Evolutionary conservation across 352 stramenopile species (phyloP), one percentile per base, ranked within the genome.

Genomic region (Phytopythium montanum): DNA sequence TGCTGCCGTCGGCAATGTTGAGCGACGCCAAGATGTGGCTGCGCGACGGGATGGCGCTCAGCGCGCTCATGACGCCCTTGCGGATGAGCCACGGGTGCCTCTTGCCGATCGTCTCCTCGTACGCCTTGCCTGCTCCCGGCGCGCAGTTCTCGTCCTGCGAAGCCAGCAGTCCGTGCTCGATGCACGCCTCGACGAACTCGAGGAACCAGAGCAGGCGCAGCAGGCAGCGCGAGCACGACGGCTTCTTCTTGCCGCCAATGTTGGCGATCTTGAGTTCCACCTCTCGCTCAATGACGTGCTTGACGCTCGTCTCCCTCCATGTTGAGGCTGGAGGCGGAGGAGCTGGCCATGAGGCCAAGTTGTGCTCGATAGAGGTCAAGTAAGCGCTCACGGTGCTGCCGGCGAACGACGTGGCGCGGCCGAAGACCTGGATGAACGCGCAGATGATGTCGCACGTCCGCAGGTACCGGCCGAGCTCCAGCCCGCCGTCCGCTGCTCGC

Each of bases 41-140:
- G 25, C 81, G 76, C 39, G 71, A 71, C 14, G 85, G 85, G 33
- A 91, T 80, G 26, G 85, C 81, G 7, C 74, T 69, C 26, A 94
- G 54, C 19, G 85, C 85, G 41, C 74, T 89, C 64, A 82, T 88
- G 29, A 94, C 85, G 29, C 85, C 85, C 59, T 94, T 94, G 61
- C 85, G 81, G 41, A 94, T 87, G 53, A 94, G 72, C 85, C 85
- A 94, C 48, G 82, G 80, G 51, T 94, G 85, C n/a, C 82, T 80
- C 53, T 75, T 74, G 25, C 85, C 85, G 21, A 94, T 75, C 33
- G 85, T 94, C 59, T 91, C 79, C 60, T 94, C 82, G 69, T 94
- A 94, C 12, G 85, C 85, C 59, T 89, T 90, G 50, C 75, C 85
- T 18, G 83, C 79, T 5, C 77, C 80, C 7, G 72, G 64, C 31